Evolutionary conservation across 441 rosid genomes (phyloP).

Genomic region (Brassica balearica): DNA sequence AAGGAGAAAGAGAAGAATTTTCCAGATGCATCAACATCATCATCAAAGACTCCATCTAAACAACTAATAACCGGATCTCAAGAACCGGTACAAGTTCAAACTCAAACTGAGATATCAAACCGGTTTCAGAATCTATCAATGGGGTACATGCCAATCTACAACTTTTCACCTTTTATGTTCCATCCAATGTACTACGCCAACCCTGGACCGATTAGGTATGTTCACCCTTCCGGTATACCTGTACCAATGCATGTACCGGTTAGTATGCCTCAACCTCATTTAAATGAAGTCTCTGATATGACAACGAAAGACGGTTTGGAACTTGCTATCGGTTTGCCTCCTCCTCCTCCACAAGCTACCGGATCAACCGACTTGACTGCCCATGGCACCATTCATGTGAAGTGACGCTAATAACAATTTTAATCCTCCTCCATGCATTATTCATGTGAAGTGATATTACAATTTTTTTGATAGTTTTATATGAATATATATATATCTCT

Average conservation of each 20-base stretch:
- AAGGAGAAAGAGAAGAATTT: background rate
- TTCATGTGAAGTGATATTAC: background rate
- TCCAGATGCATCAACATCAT: background rate
- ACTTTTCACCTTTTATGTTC: background rate
- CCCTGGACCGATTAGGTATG: background rate
- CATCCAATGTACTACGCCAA: background rate
- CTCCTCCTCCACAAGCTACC: background rate
- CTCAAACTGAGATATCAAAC: background rate
- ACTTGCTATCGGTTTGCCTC: conserved; percentile 6
- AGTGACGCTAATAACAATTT: background rate
- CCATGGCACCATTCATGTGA: background rate
- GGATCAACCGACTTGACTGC: background rate
- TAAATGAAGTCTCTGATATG: background rate
- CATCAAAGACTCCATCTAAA: background rate
- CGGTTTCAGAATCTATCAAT: conserved; percentile 5
- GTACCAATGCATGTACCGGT: background rate
- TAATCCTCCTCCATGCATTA: too few species aligned
- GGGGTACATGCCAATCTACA: background rate
- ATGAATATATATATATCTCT: conserved; percentile 12
- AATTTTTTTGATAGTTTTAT: background rate
- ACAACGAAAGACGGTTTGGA: background rate
- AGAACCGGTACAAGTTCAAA: conserved; percentile 2
- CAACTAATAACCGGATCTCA: conserved; percentile 2
- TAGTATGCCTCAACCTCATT: background rate
- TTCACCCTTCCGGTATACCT: conserved; percentile 7